A percentile compares a stretch with the other conserved stretches of the same genome.
Conservation (phyloP, 116 monocot genomes). For the Trichopus zeylanicus region DNA sequence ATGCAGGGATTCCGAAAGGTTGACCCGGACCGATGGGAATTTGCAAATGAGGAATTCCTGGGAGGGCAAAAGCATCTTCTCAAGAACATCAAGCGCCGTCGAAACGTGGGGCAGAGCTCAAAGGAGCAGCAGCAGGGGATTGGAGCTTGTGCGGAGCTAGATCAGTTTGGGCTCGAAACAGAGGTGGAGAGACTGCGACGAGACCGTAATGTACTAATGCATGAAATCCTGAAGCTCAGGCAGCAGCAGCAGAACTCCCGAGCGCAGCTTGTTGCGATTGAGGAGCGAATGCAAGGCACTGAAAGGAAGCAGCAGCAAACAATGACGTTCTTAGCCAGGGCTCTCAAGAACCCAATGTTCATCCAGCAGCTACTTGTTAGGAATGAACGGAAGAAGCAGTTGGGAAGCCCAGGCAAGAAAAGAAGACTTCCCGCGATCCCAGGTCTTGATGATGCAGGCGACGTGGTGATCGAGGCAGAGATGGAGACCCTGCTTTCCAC, state of each 20-base stretch:
- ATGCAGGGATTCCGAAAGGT: conserved; percentile 53
- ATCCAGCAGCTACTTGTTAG: conserved; percentile 15
- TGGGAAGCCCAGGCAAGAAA: conserved; percentile 17
- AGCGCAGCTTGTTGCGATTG: conserved; percentile 31
- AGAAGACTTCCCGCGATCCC: conserved; percentile 6
- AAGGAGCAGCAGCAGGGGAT: neutral
- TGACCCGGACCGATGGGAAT: conserved; percentile 49
- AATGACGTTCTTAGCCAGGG: conserved; percentile 33
- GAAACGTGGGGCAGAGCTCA: conserved; percentile 14
- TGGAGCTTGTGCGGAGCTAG: conserved; percentile 15
- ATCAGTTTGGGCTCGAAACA: conserved; percentile 18
- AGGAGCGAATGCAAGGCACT: conserved; percentile 17
- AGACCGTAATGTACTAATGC: conserved; percentile 26
- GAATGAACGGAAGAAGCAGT: conserved; percentile 7
- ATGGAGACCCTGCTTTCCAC: conserved; percentile 8
- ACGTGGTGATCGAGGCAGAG: neutral
- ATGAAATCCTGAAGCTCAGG: conserved; percentile 33
- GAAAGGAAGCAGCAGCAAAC: conserved; percentile 39
- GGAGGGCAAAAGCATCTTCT: conserved; percentile 46
- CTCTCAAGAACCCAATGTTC: conserved; percentile 26
- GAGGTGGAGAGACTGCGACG: conserved; percentile 19
- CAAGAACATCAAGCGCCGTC: conserved; percentile 44
- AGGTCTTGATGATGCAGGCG: neutral
- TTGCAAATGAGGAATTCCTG: conserved; percentile 44
- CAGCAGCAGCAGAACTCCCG: conserved; percentile 39